phyloP scores from a whole-genome alignment of 768 basidiomycete species.

The Gymnopilus junonius region DNA sequence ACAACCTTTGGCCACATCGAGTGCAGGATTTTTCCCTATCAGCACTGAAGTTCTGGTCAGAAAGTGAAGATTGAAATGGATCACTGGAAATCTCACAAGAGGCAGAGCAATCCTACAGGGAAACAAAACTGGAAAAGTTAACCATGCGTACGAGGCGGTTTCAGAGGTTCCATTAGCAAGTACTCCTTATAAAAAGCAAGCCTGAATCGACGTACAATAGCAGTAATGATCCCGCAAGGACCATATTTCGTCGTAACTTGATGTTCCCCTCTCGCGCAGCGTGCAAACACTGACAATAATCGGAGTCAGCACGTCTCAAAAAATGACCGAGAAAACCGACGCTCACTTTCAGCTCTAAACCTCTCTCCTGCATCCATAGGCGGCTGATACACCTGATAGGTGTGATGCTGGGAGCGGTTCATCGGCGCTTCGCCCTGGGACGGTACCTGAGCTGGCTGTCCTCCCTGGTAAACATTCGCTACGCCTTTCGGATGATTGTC shows the following conservation, averaged over 20 bases:
- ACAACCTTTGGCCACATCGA: neutral
- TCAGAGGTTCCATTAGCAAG: neutral
- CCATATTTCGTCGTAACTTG: slow-evolving; percentile 14
- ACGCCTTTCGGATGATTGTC: neutral
- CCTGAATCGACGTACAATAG: slow-evolving; percentile 13
- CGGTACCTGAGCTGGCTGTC: neutral
- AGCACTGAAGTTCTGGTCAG: neutral
- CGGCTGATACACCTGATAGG: neutral
- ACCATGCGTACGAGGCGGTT: no score
- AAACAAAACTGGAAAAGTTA: slow-evolving; percentile 7
- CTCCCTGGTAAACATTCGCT: neutral
- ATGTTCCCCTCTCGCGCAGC: slow-evolving; percentile 17
- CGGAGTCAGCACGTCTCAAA: neutral
- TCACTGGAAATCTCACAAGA: slow-evolving; percentile 5
- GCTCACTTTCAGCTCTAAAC: neutral
- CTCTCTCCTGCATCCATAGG: neutral
- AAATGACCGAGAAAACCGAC: neutral
- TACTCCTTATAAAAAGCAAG: neutral
- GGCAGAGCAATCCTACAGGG: slow-evolving; percentile 12
- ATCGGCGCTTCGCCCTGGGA: neutral
- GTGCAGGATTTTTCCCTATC: slow-evolving; percentile 1
- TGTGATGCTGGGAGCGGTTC: neutral
- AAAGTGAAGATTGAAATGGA: neutral
- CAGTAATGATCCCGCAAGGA: slow-evolving; percentile 17
- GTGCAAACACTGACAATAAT: slow-evolving; percentile 2